phyloP scores from a whole-genome alignment of 371 early-diverging fungal genomes.

The Lichtheimia hyalospora region DNA sequence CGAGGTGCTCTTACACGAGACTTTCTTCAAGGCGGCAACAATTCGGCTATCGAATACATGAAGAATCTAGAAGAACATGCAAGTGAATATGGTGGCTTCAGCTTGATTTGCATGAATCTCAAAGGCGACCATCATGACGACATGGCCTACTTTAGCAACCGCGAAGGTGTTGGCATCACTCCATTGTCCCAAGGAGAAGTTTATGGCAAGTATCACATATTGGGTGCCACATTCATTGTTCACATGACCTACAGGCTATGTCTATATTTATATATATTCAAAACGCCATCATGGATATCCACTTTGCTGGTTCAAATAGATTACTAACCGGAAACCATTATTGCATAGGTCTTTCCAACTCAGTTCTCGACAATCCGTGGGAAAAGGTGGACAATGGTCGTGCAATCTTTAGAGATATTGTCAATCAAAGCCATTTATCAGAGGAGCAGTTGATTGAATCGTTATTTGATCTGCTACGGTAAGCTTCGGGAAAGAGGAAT shows the following conservation, averaged over 20 bases:
- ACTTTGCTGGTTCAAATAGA: no score
- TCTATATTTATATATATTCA: no score
- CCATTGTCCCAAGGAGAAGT: slow-evolving; percentile 21
- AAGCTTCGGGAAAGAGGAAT: slow-evolving; percentile 5
- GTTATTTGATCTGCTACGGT: slow-evolving; percentile 46
- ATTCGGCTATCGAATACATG: slow-evolving; percentile 23
- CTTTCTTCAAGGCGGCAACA: slow-evolving; percentile 22
- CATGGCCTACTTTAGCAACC: slow-evolving; percentile 42
- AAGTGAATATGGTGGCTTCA: slow-evolving; percentile 52
- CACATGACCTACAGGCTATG: no score
- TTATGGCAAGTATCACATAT: slow-evolving; percentile 30
- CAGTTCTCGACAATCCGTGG: slow-evolving; percentile 51
- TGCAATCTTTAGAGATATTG: slow-evolving; percentile 26
- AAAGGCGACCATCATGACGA: slow-evolving; percentile 20
- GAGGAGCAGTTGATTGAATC: slow-evolving; percentile 39
- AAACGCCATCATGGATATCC: no score
- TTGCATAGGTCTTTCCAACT: slow-evolving; percentile 49
- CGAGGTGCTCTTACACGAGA: slow-evolving; percentile 57
- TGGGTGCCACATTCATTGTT: not conserved
- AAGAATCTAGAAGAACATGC: slow-evolving; percentile 21
- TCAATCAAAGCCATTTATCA: slow-evolving; percentile 18
- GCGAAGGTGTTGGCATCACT: slow-evolving; percentile 26
- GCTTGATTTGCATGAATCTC: slow-evolving; percentile 50
- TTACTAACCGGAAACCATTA: not conserved
- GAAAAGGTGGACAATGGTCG: slow-evolving; percentile 49